Evolutionary conservation across 495 filamentous ascomycete species (phyloP).

Genomic region (Acidiella bohemica): DNA sequence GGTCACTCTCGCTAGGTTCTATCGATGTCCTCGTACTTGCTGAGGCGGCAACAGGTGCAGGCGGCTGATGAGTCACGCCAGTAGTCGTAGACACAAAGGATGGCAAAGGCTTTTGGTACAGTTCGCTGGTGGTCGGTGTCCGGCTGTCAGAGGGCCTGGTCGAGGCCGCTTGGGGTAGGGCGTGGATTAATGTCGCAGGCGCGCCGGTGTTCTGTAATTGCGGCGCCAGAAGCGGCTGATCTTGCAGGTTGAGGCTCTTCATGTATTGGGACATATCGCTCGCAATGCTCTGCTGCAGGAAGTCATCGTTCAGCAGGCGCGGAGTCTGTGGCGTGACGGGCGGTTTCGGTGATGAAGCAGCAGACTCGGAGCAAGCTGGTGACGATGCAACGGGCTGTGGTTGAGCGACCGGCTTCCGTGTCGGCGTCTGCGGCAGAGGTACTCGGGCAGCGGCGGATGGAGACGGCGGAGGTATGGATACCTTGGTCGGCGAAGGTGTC

Average conservation of each 20-base stretch:
- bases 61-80: no score
- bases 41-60: no score
- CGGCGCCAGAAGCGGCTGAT: constrained; percentile 7
- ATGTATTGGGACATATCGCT: constrained; percentile 25
- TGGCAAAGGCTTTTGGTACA: constrained; percentile 20
- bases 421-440: constrained; percentile 46
- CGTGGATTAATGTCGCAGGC: no score
- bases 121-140: constrained; percentile 18
- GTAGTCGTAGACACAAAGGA: no score
- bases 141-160: not conserved
- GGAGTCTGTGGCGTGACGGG: constrained; percentile 19
- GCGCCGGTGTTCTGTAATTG: constrained; percentile 3
- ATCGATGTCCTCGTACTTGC: constrained; percentile 18
- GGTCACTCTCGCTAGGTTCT: constrained; percentile 12
- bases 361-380: constrained; percentile 1
- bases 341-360: constrained; percentile 11
- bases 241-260: constrained; percentile 15
- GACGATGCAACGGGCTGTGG: constrained; percentile 19
- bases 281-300: constrained; percentile 27
- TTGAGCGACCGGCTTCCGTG: constrained; percentile 15
- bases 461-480: constrained; percentile 30
- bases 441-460: constrained; percentile 41
- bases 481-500: constrained; percentile 35
- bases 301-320: constrained; percentile 25
- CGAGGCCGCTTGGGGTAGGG: not conserved